Evolutionary conservation across 2,329 filamentous ascomycete species (phyloP), one percentile per base, ranked within the genome.

Genomic region (Fusarium piperis): DNA sequence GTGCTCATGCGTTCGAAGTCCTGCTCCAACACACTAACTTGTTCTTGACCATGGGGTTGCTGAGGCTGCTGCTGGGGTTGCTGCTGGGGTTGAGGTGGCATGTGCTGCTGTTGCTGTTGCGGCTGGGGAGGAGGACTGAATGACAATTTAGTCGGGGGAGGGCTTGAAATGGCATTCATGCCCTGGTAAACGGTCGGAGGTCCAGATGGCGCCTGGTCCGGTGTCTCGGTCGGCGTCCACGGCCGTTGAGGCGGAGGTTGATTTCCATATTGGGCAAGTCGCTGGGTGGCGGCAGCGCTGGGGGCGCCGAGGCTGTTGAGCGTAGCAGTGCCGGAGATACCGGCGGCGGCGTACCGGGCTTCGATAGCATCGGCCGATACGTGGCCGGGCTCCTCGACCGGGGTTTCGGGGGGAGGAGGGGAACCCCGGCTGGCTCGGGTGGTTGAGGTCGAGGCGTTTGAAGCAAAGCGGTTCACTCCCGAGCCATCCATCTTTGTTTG

Each of bases 201-300:
- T 0, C 95, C 95, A 83, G 97, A 94, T 6, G 94, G 94, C 59
- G 94, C 92, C 68, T 91, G 92, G 33, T 94, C 94, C 1, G 95
- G 94, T 64, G 91, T 88, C 80, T 99, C 96, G 4, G 96, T 98
- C 1, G 96, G 96, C 11, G 95, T 98, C 96, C 95, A 98, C 32
- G 95, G 95, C 53, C 95, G 77, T 62, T 79, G 81, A 28, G 75
- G 73, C 10, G 80, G 80, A n/a, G 74, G 69, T 46, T 82, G 80
- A 57, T 79, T 79, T 23, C 87, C 88, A 79, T 97, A 98, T 66
- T 96, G 93, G 38, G 94, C 92, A 68, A 92, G 84, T 73, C 95
- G 88, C 79, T 96, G 94, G 30, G 93, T 88, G 18, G 95, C 94
- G 3, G 94, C 94, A 16, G 93, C 91, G 79, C 92, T 97, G 74